phyloP scores from a whole-genome alignment of 2,329 filamentous ascomycete genomes.

The Aspergillus puulaauensis region DNA sequence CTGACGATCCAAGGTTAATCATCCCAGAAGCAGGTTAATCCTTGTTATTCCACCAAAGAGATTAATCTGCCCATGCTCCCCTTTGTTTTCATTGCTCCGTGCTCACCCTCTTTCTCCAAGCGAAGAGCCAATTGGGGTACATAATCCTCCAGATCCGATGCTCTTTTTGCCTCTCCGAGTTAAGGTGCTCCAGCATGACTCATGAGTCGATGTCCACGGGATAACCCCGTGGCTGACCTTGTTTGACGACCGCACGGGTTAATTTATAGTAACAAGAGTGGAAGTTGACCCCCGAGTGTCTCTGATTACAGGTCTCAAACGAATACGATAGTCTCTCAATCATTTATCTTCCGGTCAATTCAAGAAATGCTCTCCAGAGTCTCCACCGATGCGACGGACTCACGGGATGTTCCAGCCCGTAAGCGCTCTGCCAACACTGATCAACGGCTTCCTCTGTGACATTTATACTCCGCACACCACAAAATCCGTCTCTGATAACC shows the following conservation, averaged over 20 bases:
- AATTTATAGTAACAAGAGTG: not conserved
- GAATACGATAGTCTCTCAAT: not conserved
- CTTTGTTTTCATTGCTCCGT: not conserved
- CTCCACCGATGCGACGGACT: not conserved
- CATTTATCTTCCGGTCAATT: not conserved
- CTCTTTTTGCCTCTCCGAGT: not conserved
- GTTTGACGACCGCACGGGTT: not conserved
- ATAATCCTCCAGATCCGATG: not conserved
- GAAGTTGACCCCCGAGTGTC: not conserved
- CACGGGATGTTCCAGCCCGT: not conserved
- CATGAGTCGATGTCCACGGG: not conserved
- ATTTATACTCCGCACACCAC: not conserved
- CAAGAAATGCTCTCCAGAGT: not conserved
- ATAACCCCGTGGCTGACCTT: not conserved
- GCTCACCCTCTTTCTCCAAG: not conserved
- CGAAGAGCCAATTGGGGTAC: not conserved
- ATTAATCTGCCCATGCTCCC: not conserved
- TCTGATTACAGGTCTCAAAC: not conserved
- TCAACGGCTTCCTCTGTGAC: constrained; percentile 17
- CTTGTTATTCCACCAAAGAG: constrained; percentile 2
- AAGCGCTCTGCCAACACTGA: constrained; percentile 14
- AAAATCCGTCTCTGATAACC: not conserved
- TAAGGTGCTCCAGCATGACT: not conserved
- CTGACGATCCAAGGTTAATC: constrained; percentile 1
- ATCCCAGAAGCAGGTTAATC: constrained; percentile 6